phyloP scores from a whole-genome alignment of 306 rosid genomes.

The Vigna nakashimae region DNA sequence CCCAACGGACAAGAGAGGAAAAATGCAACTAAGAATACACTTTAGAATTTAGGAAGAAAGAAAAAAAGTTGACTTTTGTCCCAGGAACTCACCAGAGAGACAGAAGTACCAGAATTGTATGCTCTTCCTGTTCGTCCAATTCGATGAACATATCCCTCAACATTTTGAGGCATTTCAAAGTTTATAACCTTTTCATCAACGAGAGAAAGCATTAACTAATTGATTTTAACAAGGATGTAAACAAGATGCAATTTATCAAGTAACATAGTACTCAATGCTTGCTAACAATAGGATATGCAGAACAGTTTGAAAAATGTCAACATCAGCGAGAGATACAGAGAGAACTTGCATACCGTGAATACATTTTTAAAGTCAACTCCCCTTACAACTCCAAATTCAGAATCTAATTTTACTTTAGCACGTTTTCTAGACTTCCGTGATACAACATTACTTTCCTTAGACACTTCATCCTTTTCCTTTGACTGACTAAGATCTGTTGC shows the following conservation, averaged over 20 bases:
- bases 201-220: conserved; percentile 22
- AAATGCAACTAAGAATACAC: conserved; percentile 21
- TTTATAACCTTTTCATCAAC: conserved; percentile 76
- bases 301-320: conserved; percentile 34
- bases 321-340: conserved; percentile 1
- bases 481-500: conserved; percentile 84
- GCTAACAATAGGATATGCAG: conserved; percentile 10
- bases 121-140: conserved; percentile 99
- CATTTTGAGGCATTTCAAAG: conserved; percentile 86
- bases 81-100: conserved; percentile 80
- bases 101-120: conserved; percentile 80
- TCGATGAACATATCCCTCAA: conserved; percentile 84
- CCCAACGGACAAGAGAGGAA: not conserved
- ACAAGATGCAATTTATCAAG: conserved; percentile 30
- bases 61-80: conserved; percentile 21
- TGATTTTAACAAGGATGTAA: conserved; percentile 26
- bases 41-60: not conserved
- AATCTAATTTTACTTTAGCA: conserved; percentile 67
- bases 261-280: not conserved
- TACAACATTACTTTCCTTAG: conserved; percentile 54
- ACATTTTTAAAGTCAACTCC: conserved; percentile 96
- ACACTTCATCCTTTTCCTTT: conserved; percentile 71
- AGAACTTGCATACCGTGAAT: conserved; percentile 70
- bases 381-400: conserved; percentile 97
- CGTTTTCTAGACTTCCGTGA: conserved; percentile 56